Base-by-base conservation (phyloP, 2,329 filamentous ascomycete species). In the Nigrograna mackinnonii region DNA sequence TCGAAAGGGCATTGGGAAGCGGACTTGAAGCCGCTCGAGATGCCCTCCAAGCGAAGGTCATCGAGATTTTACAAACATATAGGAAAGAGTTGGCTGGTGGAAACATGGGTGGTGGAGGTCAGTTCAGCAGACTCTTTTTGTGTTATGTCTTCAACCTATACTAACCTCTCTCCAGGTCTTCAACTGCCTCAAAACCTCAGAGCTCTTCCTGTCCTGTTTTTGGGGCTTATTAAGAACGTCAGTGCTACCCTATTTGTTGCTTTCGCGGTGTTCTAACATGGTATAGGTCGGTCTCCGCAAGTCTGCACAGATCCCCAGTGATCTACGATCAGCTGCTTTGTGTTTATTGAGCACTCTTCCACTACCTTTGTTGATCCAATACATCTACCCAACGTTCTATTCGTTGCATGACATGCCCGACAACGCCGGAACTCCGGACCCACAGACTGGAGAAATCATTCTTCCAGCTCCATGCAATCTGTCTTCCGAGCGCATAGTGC, bases 401-500 rank as follows among this genome's bases (percentile, higher is more conserved):
- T 92, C 87, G 17, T 76, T 95, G 38, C 89, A 96, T 64, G 92
- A 97, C 69, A 96, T 99, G 92, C 91, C 94, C 4, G 91, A 97
- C 68, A 87, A 87, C 55, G 91, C 91, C 5, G 94, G 94, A 43
- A 78, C 91, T 21, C 89, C 91, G 1, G 88, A 97, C 57, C 82
- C 86, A 22, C 82, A 88, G 63, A 96, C 89, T 2, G 91, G 90
- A 58, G 89, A 95, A 60, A 96, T 95, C 50, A 79, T 89, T 37
- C 83, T 99, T 41, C 94, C 94, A 18, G 89, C 89, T 4, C 79
- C 89, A 0, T 58, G 89, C 60, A 96, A 96, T 68, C 79, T 97
- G 44, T 91, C 90, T 3, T 96, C 91, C 1, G 90, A 92, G 68
- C 83, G 87, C 35, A 81, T 99, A 37, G 89, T 90, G 3, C 82